These are phyloP conservation scores for Metschnikowia lachancei DNA, from an alignment of 805 yeast species.

Conservation along the genomic window DNA sequence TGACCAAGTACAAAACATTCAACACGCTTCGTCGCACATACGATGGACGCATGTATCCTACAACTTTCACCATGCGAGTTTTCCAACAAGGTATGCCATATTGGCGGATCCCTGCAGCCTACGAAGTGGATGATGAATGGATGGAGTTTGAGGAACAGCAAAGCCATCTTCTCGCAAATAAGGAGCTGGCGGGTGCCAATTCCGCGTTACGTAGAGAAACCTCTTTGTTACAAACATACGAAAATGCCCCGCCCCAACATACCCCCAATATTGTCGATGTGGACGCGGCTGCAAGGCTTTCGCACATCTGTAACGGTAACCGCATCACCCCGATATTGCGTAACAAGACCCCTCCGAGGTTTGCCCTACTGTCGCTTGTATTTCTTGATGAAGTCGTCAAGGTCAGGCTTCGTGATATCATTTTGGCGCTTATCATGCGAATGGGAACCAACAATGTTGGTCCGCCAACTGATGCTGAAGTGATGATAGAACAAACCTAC, in stretches of 20 bases:
- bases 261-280: constrained; percentile 4
- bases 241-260: not conserved
- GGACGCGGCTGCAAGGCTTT: not conserved
- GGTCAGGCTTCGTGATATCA: constrained; percentile 16
- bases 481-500: not conserved
- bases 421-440: constrained; percentile 16
- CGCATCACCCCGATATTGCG: constrained; percentile 4
- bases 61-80: constrained; percentile 1
- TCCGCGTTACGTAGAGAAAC: not conserved
- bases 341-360: constrained; percentile 3
- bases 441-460: constrained; percentile 10
- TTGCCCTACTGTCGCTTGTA: constrained; percentile 16
- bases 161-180: constrained; percentile 23
- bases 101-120: constrained; percentile 49
- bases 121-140: constrained; percentile 48
- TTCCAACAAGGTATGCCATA: constrained; percentile 21
- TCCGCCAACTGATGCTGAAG: not conserved
- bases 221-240: not conserved
- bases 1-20: constrained; percentile 20
- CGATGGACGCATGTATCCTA: not conserved
- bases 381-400: constrained; percentile 23
- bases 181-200: constrained; percentile 16
- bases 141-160: constrained; percentile 45
- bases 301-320: constrained; percentile 13
- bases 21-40: not conserved